Base-by-base conservation (phyloP, 2,329 filamentous ascomycete species). In the Microdochium trichocladiopsis region DNA sequence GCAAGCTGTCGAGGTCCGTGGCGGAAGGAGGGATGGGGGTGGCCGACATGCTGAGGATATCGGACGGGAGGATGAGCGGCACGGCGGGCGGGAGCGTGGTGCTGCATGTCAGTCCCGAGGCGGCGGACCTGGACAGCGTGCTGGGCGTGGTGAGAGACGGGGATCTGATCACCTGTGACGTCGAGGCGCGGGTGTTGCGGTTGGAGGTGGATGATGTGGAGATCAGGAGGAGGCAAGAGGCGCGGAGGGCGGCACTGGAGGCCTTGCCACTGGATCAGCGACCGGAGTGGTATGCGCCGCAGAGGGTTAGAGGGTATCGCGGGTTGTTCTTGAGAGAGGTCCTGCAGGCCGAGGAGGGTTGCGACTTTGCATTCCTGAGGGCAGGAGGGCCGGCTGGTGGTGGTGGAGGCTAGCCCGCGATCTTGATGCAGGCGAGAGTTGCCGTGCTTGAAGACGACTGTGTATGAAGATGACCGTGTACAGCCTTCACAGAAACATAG, bases 21-120 rank as follows among this genome's bases (percentile, higher is more conserved):
- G 28, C 10, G 36, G 36, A 12, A 41, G 90, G 88, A 0, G 83
- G 86, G 0, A 83, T 83, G 1, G 87, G 87, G 9, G 78, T 96
- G 4, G 78, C 74, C 14, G 94, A 96, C 56, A 85, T 96, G 66
- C 83, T 94, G 3, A 76, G 95, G 1, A 79, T 96, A 28, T 95
- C 90, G 0, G 92, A 96, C 61, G 92, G 92, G 0, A 72, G 92
- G 25, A 96, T 96, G 74, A 87, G 82, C 23, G 92, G 92, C 4
- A 94, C 91, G 0, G 87, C 83, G 2, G 91, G 95, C 48, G 92
- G 92, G 0, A 96, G 94, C 52, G 93, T 96, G 57, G 89, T 94
- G 0, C 83, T 94, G 5, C 92, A 96, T 60, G 86, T 96, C 5
- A 85, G 86, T 2, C 92, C 92, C 1, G 92, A 96, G 68, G 90